phyloP scores from a whole-genome alignment of 202 grass and related monocot genomes.

The Schoenoplectus tabernaemontani region DNA sequence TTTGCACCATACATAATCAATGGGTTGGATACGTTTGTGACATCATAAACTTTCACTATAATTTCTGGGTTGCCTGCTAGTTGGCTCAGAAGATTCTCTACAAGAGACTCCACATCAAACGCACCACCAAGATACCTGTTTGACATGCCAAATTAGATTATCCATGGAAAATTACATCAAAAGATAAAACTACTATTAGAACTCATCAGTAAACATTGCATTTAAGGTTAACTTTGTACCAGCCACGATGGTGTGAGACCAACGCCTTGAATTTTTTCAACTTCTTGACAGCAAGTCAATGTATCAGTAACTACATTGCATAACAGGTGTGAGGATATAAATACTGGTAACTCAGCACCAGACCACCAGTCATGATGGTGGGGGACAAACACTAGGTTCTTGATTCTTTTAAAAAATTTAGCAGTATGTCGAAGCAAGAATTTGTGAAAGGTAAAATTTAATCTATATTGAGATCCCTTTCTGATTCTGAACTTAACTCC shows the following conservation, averaged over 20 bases:
- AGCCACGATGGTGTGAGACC: not conserved
- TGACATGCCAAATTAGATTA: constrained; percentile 8
- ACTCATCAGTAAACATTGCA: not conserved
- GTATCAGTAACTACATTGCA: not conserved
- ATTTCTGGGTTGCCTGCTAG: constrained; percentile 93
- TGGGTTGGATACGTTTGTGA: constrained; percentile 70
- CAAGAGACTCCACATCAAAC: constrained; percentile 96
- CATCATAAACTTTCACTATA: constrained; percentile 94
- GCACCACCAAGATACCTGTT: constrained; percentile 84
- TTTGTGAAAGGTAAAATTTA: not conserved
- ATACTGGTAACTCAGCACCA: not conserved
- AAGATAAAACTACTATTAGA: not conserved
- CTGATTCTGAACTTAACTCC: not conserved
- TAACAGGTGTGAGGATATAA: not conserved
- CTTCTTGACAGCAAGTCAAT: not conserved
- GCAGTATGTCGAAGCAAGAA: not conserved
- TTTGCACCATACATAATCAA: constrained; percentile 91
- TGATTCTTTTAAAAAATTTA: not conserved
- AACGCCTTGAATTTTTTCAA: not conserved
- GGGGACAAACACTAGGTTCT: not conserved
- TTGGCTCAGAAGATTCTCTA: constrained; percentile 87
- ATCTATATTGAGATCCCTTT: not conserved
- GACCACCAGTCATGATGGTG: not conserved
- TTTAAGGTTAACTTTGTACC: not conserved
- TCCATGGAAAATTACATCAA: not conserved